These are phyloP conservation scores for Malus hybrid DNA, from an alignment of 331 rosid species.

Conservation along the genomic window DNA sequence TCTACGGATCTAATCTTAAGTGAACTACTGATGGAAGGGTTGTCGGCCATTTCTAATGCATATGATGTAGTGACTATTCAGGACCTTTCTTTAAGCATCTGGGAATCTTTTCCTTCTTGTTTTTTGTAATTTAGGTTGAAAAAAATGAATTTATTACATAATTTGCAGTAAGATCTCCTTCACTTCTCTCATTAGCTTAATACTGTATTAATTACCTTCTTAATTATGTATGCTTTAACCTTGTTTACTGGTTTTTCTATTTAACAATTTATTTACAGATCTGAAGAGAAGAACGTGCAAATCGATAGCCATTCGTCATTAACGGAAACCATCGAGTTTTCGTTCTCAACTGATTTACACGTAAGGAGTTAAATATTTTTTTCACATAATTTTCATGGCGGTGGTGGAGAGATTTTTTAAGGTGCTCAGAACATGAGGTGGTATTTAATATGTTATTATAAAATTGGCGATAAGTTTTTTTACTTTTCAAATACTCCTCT, in stretches of 20 bases:
- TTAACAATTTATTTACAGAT: slow-evolving; percentile 22
- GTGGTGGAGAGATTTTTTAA: no score
- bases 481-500: no score
- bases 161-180: slow-evolving; percentile 8
- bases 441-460: no score
- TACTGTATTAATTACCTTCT: slow-evolving; percentile 5
- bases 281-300: slow-evolving; percentile 19
- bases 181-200: slow-evolving; percentile 1
- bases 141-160: slow-evolving; percentile 1
- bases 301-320: slow-evolving; percentile 22
- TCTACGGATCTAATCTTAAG: no score
- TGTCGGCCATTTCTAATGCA: slow-evolving; percentile 39
- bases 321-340: slow-evolving; percentile 18
- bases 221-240: not conserved
- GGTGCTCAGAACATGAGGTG: rapidly evolving
- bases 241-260: slow-evolving; percentile 27
- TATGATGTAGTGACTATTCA: slow-evolving; percentile 16
- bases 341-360: slow-evolving; percentile 20
- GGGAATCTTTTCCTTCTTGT: slow-evolving; percentile 35
- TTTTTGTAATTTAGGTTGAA: slow-evolving; percentile 24
- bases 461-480: no score
- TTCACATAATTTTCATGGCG: not conserved
- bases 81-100: slow-evolving; percentile 9
- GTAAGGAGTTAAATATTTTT: not conserved
- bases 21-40: not conserved